Base-by-base conservation (phyloP, 805 yeast genomes). In the Pichia pseudocactophila region DNA sequence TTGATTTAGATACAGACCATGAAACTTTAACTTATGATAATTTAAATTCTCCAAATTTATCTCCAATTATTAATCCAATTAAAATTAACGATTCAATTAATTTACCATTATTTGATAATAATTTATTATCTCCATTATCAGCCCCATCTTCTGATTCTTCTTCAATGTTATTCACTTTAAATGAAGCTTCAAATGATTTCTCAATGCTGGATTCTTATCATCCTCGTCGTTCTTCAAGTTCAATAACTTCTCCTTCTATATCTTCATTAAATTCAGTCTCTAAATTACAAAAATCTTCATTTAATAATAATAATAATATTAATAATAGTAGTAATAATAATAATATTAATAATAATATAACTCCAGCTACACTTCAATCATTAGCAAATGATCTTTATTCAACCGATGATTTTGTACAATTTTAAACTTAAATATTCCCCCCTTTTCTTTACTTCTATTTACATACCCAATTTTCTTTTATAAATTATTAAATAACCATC, bases 121-220 rank as follows among this genome's bases (percentile, higher is more conserved):
- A 28, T 17, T 18, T n/a, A 7, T 15, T 25, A 10, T 30, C 33
- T 2, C 36, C 31, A 3, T 17, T 20, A 7, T 36, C 37, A 12
- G 40, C 44, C 3, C 44, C 47, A 4, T 32, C 41, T 26, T 44
- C 44, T 20, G 47, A 44, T 37, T 40, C 46, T 3, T 43, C 46
- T 10, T 30, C 38, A 13, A 28, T 41, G 19, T 34, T 41, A 34
- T 41, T 43, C 9, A 34, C 17, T 18, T 26, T 30, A 5, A 39
- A 32, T 33, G 44, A 41, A 31, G n/a, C 30, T 17, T 5, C 26
- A 16, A 25, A 22, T 17, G 34, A 25, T 18, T 13, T 33, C 15
- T 35, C n/a, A 15, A 20, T 25, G 19, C 31, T 27, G 9, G 42
- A 34, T 19, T 28, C 20, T 26, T 28, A 28, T 13, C 22, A 11